Conservation (phyloP, 2,329 filamentous ascomycete species). For the Amesomyces nigricolor region DNA sequence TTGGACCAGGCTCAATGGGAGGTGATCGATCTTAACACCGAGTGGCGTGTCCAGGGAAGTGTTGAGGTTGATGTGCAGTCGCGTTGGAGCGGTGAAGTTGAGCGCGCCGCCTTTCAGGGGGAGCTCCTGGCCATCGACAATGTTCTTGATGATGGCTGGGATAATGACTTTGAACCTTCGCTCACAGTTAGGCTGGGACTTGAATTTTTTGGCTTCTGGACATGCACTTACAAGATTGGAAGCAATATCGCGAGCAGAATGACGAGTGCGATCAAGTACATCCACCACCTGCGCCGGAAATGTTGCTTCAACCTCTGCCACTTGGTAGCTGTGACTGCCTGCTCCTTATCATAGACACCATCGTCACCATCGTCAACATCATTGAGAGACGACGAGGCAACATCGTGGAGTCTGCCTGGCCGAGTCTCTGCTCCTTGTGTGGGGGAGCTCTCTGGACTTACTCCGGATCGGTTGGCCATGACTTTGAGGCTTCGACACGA, state of each 20-base stretch:
- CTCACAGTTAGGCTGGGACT: conserved; percentile 6
- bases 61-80: conserved; percentile 34
- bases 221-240: conserved; percentile 39
- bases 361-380: background rate
- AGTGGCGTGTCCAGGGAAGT: conserved; percentile 37
- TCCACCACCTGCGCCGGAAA: conserved; percentile 39
- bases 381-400: conserved; percentile 5
- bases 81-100: conserved; percentile 30
- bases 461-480: background rate
- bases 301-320: conserved; percentile 38
- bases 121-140: conserved; percentile 39
- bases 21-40: conserved; percentile 34
- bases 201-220: background rate
- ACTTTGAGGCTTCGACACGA: too few relatives aligned
- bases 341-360: conserved; percentile 6
- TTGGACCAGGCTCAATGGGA: conserved; percentile 4
- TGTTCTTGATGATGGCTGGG: conserved; percentile 41
- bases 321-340: conserved; percentile 17
- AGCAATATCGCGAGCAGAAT: conserved; percentile 41
- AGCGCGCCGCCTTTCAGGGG: conserved; percentile 35
- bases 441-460: background rate
- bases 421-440: background rate
- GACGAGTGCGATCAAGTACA: conserved; percentile 38
- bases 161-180: conserved; percentile 42
- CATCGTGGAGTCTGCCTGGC: background rate